These are phyloP conservation scores for Linderniella brevidens DNA, from an alignment of 257 asterid genomes.

Conservation along the genomic window DNA sequence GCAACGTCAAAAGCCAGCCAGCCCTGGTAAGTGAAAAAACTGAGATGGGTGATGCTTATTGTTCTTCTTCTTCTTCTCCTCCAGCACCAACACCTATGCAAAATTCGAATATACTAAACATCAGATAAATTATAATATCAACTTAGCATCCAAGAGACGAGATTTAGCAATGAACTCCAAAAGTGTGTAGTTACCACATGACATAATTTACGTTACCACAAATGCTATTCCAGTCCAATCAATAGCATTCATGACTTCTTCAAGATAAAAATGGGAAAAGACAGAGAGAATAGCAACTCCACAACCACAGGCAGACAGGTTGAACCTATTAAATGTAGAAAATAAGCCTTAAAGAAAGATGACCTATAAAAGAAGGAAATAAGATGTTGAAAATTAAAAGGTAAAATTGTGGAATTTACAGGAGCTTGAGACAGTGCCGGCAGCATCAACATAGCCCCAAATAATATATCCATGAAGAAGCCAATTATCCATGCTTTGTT, in stretches of 20 bases:
- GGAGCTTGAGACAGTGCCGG: slow-evolving; percentile 94
- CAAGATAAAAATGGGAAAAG: slow-evolving; percentile 89
- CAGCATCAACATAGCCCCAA: slow-evolving; percentile 89
- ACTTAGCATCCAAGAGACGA: too few species aligned
- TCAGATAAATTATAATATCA: neutral
- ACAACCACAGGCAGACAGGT: slow-evolving; percentile 98
- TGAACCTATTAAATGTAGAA: slow-evolving; percentile 25
- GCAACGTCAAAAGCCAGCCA: neutral
- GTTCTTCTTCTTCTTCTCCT: slow-evolving; percentile 6
- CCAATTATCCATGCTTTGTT: slow-evolving; percentile 77
- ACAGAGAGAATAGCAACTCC: slow-evolving; percentile 95
- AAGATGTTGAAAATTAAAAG: slow-evolving; percentile 1
- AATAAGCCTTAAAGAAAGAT: neutral
- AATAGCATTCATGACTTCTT: slow-evolving; percentile 86
- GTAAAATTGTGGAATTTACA: slow-evolving; percentile 22
- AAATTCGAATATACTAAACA: slow-evolving; percentile 9
- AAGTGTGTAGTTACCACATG: too few species aligned
- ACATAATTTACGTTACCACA: slow-evolving; percentile 43
- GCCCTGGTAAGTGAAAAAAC: neutral
- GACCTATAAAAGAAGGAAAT: neutral
- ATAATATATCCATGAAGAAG: slow-evolving; percentile 82
- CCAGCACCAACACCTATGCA: too few species aligned
- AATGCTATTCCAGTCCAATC: slow-evolving; percentile 91
- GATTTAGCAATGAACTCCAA: too few species aligned
- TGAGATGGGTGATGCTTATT: neutral